Base-by-base conservation (phyloP, 139 green algal species). In the Chlorella sp. region DNA sequence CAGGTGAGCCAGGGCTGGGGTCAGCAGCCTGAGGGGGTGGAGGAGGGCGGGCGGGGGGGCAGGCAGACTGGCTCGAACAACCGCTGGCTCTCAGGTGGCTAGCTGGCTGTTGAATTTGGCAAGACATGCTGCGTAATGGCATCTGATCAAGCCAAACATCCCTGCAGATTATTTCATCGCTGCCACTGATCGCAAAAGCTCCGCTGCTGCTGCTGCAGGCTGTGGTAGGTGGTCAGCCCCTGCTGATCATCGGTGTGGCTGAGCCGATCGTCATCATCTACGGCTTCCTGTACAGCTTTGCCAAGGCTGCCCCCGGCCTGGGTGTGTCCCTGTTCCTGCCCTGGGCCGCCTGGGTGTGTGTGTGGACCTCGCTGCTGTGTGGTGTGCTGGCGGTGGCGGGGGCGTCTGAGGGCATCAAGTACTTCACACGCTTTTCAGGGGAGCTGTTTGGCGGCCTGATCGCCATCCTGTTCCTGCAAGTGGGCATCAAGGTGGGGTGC, bases 161-260 rank as follows among this genome's bases (percentile, higher is more conserved):
- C n/a, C n/a, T n/a, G n/a, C n/a, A n/a, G n/a, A n/a, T n/a, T n/a
- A n/a, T n/a, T n/a, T n/a, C n/a, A n/a, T n/a, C n/a, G n/a, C n/a
- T n/a, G n/a, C n/a, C n/a, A n/a, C n/a, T n/a, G n/a, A n/a, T n/a
- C n/a, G n/a, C n/a, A n/a, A n/a, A n/a, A n/a, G n/a, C n/a, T n/a
- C n/a, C n/a, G n/a, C n/a, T n/a, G n/a, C n/a, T n/a, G n/a, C n/a
- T n/a, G n/a, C 24, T 20, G 71, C 87, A 95, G 82, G 76, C 91
- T 1, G 1, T 97, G 17, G 32, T 94, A 20, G 93, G 93, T 31
- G 93, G 93, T 0, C 93, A 97, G 83, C 93, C 92, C 3, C 76
- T 97, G 76, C 83, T 97, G 2, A 95, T 97, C 62, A 82, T 97
- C n/a, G 93, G 93, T 22, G 93, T 97, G 10, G 89, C 93, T 2